Percentiles rank a stretch among this genome's conserved stretches.
Evolutionary conservation across 768 basidiomycete genomes (phyloP).

Genomic region (Psilocybe cubensis): DNA sequence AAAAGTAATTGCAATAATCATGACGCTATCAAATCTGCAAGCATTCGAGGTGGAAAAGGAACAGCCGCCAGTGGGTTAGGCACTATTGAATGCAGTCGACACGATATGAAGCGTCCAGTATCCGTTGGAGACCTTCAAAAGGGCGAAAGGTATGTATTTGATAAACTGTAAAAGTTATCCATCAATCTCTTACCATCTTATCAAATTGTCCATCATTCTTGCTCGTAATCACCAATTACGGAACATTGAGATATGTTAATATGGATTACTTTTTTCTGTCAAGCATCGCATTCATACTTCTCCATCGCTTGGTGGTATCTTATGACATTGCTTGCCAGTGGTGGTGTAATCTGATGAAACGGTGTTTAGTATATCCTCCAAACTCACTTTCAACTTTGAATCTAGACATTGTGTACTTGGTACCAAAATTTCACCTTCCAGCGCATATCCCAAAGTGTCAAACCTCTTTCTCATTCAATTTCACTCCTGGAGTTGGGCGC

Average conservation of each 20-base stretch:
- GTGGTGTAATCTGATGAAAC: slow-evolving; percentile 3
- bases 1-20: slow-evolving; percentile 25
- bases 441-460: slow-evolving; percentile 6
- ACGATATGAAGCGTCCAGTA: slow-evolving; percentile 31
- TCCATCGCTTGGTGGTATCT: slow-evolving; percentile 18
- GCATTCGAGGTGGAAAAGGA: slow-evolving; percentile 19
- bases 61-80: slow-evolving; percentile 31
- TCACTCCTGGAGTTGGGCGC: slow-evolving; percentile 6
- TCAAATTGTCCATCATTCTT: background rate
- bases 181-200: background rate
- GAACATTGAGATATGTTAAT: slow-evolving; percentile 26
- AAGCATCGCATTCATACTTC: slow-evolving; percentile 7
- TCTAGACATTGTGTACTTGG: background rate
- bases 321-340: slow-evolving; percentile 37
- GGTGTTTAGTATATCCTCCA: slow-evolving; percentile 1
- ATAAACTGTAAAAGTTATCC: too few relatives aligned
- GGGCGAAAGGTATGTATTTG: slow-evolving; percentile 29
- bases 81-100: slow-evolving; percentile 29
- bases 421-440: slow-evolving; percentile 18
- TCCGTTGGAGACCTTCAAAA: slow-evolving; percentile 35
- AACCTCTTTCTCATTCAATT: slow-evolving; percentile 9
- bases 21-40: slow-evolving; percentile 25
- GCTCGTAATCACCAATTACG: too few relatives aligned
- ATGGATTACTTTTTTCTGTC: slow-evolving; percentile 30
- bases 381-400: background rate